Evolutionary conservation across 2,329 filamentous ascomycete species (phyloP), one percentile per base, ranked within the genome.

Genomic region (Nigrospora oryzae): DNA sequence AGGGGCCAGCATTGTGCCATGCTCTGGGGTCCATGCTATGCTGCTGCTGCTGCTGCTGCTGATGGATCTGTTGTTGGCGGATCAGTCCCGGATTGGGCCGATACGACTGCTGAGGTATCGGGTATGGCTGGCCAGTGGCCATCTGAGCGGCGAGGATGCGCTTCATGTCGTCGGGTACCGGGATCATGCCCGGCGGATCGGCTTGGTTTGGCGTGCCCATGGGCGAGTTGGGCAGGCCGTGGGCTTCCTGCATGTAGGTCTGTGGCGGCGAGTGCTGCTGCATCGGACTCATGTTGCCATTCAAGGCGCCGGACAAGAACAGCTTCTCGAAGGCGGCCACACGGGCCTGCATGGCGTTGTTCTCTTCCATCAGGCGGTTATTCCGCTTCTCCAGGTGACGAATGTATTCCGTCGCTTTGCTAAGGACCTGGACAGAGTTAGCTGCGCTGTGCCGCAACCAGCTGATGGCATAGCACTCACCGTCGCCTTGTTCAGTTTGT

Each of bases 401-500:
- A 53, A 97, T 97, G 56, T 97, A 97, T 62, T 97, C 91, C 6
- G 91, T 96, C 3, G 91, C 91, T 64, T 97, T 97, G 52, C 88
- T 90, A 37, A 97, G 69, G 42, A 97, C 77, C 75, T 81, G 36
- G 19, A 42, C 41, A 49, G 44, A 15, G 40, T 58, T 45, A 58
- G 57, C 50, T n/a, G 39, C 13, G 16, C n/a, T 11, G 16, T 17
- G 11, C n/a, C 23, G 40, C 12, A 14, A 15, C n/a, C 13, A 37
- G 11, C 15, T 23, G 10, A 28, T 23, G 15, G 23, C 23, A 15
- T 11, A 30, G n/a, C 17, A 58, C 58, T 43, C 65, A 83, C 89
- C 2, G 90, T 96, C n/a, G 91, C 91, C 65, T 97, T 97, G 71
- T 97, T 97, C 28, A 96, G 72, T 64, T 97, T 97, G 68, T 94